Evolutionary conservation across 768 basidiomycete genomes (phyloP).

Genomic region (Pleurotus tuoliensis): DNA sequence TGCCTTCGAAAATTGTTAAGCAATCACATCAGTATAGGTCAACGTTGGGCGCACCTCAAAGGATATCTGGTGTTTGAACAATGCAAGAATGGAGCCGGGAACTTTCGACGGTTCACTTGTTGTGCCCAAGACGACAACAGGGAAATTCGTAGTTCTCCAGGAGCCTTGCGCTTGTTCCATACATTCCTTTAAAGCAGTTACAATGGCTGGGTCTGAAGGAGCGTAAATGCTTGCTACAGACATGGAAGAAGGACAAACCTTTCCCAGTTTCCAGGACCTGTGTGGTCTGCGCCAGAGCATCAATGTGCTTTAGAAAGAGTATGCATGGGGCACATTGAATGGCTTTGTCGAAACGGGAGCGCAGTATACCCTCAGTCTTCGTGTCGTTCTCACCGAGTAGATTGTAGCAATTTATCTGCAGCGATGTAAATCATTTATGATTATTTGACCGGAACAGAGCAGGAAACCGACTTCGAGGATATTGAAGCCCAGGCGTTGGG

Average conservation of each 20-base stretch:
- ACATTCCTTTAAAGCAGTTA: constrained; percentile 58
- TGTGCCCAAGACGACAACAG: constrained; percentile 74
- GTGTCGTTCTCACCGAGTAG: constrained; percentile 72
- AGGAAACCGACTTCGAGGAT: constrained; percentile 58
- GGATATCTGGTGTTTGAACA: constrained; percentile 82
- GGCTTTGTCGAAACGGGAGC: constrained; percentile 74
- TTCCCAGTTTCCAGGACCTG: constrained; percentile 62
- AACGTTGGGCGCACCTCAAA: constrained; percentile 53
- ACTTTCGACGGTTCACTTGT: constrained; percentile 64
- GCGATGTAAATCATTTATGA: neutral
- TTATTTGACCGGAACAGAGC: neutral
- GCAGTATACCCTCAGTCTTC: constrained; percentile 71
- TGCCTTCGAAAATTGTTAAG: constrained; percentile 43
- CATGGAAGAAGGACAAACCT: constrained; percentile 34
- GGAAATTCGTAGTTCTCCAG: constrained; percentile 62
- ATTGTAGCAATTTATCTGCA: constrained; percentile 83
- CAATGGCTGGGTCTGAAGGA: constrained; percentile 51
- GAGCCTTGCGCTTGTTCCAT: constrained; percentile 50
- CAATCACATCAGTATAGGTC: neutral
- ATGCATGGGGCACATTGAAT: constrained; percentile 79
- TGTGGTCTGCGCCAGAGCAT: constrained; percentile 71
- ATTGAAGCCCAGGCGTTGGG: constrained; percentile 69
- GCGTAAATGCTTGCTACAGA: neutral
- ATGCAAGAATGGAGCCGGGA: constrained; percentile 55
- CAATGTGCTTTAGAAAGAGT: constrained; percentile 72